Conservation (phyloP, 345 rosid genomes). For the Stellera chamaejasme region DNA sequence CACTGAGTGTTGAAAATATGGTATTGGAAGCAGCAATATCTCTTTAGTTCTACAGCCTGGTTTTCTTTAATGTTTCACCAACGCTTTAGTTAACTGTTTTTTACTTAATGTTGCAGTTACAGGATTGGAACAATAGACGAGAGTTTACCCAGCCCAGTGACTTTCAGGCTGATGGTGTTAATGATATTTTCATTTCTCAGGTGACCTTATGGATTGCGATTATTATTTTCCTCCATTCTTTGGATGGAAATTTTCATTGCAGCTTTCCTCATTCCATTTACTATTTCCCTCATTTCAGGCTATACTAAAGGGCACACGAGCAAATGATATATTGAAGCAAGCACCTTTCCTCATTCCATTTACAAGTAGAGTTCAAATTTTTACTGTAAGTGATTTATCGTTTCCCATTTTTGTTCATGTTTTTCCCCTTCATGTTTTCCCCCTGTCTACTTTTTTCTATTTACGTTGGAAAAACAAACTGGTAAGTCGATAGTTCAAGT, state of each 20-base stretch:
- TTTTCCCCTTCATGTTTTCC: conserved; percentile 18
- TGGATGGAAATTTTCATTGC: neutral
- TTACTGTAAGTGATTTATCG: conserved; percentile 55
- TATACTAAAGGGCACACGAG: conserved; percentile 70
- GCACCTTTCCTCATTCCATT: conserved; percentile 98
- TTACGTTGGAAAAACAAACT: too few relatives aligned
- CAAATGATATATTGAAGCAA: conserved; percentile 82
- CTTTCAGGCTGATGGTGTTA: conserved; percentile 89
- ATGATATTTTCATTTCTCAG: conserved; percentile 91
- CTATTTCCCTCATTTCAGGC: conserved; percentile 45
- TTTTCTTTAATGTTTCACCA: conserved; percentile 15
- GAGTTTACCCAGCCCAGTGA: conserved; percentile 71
- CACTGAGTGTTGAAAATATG: conserved; percentile 13
- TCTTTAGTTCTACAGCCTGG: conserved; percentile 3
- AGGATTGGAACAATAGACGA: conserved; percentile 93
- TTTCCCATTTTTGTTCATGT: conserved; percentile 7
- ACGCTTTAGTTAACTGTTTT: too few relatives aligned
- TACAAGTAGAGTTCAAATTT: conserved; percentile 91
- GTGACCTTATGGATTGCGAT: conserved; percentile 31
- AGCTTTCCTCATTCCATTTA: conserved; percentile 2
- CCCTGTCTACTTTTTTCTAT: conserved; percentile 11
- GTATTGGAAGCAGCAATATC: neutral
- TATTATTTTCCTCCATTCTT: conserved; percentile 1
- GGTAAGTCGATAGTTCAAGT: too few relatives aligned
- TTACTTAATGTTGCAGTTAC: conserved; percentile 42